phyloP scores from a whole-genome alignment of 305 asterid genomes.

The Solanum hybrid region DNA sequence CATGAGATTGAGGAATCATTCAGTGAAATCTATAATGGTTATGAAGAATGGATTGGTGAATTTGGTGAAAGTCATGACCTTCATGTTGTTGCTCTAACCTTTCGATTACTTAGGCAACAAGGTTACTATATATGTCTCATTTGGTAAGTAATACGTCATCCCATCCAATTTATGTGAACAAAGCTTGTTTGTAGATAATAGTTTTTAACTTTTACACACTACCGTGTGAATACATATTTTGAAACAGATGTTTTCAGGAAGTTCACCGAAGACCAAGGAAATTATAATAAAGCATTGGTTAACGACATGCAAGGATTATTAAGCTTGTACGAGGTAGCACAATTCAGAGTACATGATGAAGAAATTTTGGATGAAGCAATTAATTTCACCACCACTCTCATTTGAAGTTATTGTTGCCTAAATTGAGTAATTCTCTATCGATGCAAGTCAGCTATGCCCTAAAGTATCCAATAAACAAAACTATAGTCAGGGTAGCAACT shows the following conservation, averaged over 20 bases:
- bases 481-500: background rate
- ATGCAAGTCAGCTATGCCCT: background rate
- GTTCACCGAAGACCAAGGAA: background rate
- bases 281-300: background rate
- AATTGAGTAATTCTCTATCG: background rate
- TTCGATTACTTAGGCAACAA: conserved; percentile 20
- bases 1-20: conserved; percentile 20
- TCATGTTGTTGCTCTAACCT: background rate
- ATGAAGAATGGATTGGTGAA: background rate
- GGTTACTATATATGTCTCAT: conserved; percentile 7
- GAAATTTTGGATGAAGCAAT: background rate
- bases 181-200: too few species aligned
- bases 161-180: too few species aligned
- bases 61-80: background rate
- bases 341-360: background rate
- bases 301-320: background rate
- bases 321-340: background rate
- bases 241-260: background rate
- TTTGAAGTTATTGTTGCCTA: background rate
- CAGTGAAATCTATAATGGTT: background rate
- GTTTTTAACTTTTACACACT: background rate
- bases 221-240: background rate
- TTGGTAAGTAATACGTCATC: conserved; percentile 1
- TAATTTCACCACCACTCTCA: background rate
- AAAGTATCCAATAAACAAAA: background rate